A percentile compares a stretch with the other conserved stretches of the same genome.
phyloP scores from a whole-genome alignment of 2,329 filamentous ascomycete species.

The Cladophialophora yegresii region DNA sequence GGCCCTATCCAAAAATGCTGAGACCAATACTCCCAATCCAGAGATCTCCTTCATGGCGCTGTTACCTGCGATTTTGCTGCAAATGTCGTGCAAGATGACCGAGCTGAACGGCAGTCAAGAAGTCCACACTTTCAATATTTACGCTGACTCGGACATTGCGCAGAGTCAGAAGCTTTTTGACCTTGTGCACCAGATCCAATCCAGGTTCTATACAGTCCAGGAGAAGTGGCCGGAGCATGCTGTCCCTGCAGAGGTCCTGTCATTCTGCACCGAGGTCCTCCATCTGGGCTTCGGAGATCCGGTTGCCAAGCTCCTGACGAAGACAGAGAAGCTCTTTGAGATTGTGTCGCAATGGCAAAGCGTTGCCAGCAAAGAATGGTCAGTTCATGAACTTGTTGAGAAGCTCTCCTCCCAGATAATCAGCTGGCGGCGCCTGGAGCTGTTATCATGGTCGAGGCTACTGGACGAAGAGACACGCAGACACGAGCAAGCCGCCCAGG shows the following conservation, averaged over 20 bases:
- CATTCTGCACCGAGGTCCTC: conserved; percentile 72
- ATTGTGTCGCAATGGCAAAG: conserved; percentile 93
- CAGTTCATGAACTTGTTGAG: conserved; percentile 70
- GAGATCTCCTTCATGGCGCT: conserved; percentile 44
- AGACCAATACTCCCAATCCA: conserved; percentile 24
- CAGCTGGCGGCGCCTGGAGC: conserved; percentile 84
- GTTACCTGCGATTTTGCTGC: conserved; percentile 66
- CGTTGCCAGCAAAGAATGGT: conserved; percentile 80
- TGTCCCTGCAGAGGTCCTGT: conserved; percentile 75
- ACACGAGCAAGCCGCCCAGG: conserved; percentile 73
- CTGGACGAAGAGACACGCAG: conserved; percentile 81
- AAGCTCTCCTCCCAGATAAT: conserved; percentile 78
- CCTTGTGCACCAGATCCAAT: conserved; percentile 68
- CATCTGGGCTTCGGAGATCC: conserved; percentile 78
- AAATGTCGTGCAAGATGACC: conserved; percentile 63
- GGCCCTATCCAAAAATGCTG: conserved; percentile 40
- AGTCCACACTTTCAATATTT: conserved; percentile 76
- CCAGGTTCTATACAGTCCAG: conserved; percentile 70
- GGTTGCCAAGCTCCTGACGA: conserved; percentile 80
- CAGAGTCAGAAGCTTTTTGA: conserved; percentile 74
- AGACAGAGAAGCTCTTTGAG: conserved; percentile 81
- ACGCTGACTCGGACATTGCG: conserved; percentile 73
- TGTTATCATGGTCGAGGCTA: conserved; percentile 86
- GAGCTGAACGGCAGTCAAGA: conserved; percentile 45
- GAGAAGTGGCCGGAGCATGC: conserved; percentile 70